Base-by-base conservation (phyloP, 1,284 basidiomycete species). In the Irpex sp. region DNA sequence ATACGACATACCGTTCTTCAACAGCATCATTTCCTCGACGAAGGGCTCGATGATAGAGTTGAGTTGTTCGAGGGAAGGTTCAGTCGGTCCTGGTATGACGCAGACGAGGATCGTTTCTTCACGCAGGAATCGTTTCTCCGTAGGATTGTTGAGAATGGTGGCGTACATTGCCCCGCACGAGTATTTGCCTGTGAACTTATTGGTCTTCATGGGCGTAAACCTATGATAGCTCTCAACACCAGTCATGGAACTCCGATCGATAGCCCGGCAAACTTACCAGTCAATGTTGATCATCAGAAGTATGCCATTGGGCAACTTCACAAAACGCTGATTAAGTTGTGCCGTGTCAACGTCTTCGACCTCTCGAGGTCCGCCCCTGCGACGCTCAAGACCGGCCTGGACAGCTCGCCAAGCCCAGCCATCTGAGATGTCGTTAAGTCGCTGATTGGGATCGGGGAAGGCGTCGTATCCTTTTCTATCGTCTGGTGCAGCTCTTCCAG, bases 341-440 rank as follows among this genome's bases (percentile, higher is more conserved):
- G 62, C 0, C 9, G 68, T 59, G 37, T 69, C 66, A 11, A 68
- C 62, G 57, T 72, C 70, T 15, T 67, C 60, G 13, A 70, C 56
- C 1, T 31, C 26, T 58, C 55, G 68, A 21, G n/a, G 38, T 17
- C 65, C 65, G 34, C 48, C 57, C 15, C 34, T 57, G 4, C 62
- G 61, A 3, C 70, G 58, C 19, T 58, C 54, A 11, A 71, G 55
- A 11, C 67, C 65, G 8, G 70, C 69, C 40, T 68, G 66, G 4
- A 65, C 58, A 1, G 64, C 62, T n/a, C 64, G 56, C 69, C 69
- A 70, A 1, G 61, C 67, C 66, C 67, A 71, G n/a, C 70, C 70
- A 62, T 71, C 66, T 31, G 59, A 38, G 31, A 70, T 68, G 54
- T 71, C 69, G n/a, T 58, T 26, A 59, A 70, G 6, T 31, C 11